Conservation (phyloP, 225 moss, liverwort and hornwort species). For the Bryoerythrophyllum caledonicum region DNA sequence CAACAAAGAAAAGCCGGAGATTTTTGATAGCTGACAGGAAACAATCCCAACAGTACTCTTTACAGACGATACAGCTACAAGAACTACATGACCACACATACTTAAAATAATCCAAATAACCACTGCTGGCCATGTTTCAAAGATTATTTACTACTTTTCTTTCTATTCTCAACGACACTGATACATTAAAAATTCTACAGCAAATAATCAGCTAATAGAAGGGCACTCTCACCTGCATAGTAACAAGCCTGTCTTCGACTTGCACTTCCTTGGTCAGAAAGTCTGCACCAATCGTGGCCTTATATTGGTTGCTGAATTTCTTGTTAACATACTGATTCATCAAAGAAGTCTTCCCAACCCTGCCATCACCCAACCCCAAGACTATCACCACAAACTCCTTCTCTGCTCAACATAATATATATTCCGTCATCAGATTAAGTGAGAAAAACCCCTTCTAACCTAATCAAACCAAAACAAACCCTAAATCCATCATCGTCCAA, state of each 20-base stretch:
- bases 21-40: not conserved
- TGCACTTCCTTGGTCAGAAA: constrained; percentile 98
- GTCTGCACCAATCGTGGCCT: constrained; percentile 98
- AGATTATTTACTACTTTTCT: not conserved
- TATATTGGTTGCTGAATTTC: constrained; percentile 99
- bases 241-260: constrained; percentile 97
- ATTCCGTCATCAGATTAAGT: not conserved
- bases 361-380: constrained; percentile 30
- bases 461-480: constrained; percentile 20
- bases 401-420: not conserved
- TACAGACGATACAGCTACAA: not conserved
- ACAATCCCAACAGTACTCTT: not conserved
- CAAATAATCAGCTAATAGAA: not conserved
- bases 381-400: constrained; percentile 1
- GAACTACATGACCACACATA: not conserved
- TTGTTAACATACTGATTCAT: constrained; percentile 99
- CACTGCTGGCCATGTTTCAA: not conserved
- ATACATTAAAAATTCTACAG: not conserved
- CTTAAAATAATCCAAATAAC: not conserved
- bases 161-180: not conserved
- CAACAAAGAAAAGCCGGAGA: not conserved
- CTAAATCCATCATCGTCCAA: constrained; percentile 17
- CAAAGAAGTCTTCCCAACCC: constrained; percentile 98
- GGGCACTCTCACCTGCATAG: constrained; percentile 75
- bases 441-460: not conserved